Percentiles rank a stretch among this genome's conserved stretches.
phyloP scores from a whole-genome alignment of 2,329 filamentous ascomycete species.

The Trichoderma endophyticum region DNA sequence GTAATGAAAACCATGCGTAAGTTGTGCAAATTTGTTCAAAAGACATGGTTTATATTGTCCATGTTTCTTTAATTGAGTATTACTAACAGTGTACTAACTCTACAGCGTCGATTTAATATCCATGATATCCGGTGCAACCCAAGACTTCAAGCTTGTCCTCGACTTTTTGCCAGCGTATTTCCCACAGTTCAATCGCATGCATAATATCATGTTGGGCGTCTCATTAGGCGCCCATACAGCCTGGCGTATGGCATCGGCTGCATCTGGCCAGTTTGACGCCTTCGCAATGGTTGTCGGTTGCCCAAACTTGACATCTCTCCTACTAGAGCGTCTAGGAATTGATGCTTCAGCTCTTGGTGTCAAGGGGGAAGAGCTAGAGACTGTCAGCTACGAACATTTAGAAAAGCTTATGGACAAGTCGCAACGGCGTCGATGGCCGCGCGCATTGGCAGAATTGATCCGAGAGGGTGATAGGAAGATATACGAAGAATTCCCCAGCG shows the following conservation, averaged over 20 bases:
- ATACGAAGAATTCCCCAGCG: not conserved
- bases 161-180: not conserved
- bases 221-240: not conserved
- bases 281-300: constrained; percentile 6
- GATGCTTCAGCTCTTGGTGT: not conserved
- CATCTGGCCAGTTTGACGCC: not conserved
- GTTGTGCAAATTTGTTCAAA: not conserved
- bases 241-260: not conserved
- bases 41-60: not conserved
- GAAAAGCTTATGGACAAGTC: not conserved
- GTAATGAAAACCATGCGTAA: constrained; percentile 9
- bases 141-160: constrained; percentile 7
- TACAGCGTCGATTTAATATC: not conserved
- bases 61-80: not conserved
- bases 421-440: constrained; percentile 5
- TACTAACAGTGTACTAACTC: not conserved
- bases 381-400: not conserved
- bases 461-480: not conserved
- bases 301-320: not conserved
- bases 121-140: not conserved
- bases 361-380: not conserved
- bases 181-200: not conserved
- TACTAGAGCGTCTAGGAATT: not conserved
- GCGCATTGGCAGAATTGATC: not conserved
- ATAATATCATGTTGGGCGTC: constrained; percentile 7